These are phyloP conservation scores for maize (Zea mays) DNA, from an alignment of 176 grass and related monocot genomes.

Conservation along the genomic window DNA sequence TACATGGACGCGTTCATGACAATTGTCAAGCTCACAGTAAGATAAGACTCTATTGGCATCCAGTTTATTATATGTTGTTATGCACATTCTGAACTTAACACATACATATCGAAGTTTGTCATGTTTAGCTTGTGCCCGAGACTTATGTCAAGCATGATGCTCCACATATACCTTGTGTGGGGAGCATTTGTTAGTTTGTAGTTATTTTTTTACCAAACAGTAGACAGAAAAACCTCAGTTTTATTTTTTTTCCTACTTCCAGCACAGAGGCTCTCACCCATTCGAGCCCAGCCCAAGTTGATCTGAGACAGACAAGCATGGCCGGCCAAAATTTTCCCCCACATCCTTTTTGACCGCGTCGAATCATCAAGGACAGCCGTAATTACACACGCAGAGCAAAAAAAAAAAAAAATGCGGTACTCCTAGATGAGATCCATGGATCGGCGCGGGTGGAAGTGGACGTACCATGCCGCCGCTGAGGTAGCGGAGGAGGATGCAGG, in stretches of 20 bases:
- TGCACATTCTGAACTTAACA: neutral
- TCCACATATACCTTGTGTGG: too few species aligned
- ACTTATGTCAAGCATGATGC: too few species aligned
- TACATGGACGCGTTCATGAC: neutral
- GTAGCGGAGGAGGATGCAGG: conserved; percentile 59
- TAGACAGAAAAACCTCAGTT: neutral
- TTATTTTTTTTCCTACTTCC: too few species aligned
- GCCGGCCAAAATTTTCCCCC: neutral
- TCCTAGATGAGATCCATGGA: neutral
- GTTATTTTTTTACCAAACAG: neutral
- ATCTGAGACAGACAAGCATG: neutral
- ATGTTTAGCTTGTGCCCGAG: neutral
- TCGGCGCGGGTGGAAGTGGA: neutral
- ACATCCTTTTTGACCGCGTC: neutral
- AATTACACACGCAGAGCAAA: too few species aligned
- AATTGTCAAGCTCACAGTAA: too few species aligned
- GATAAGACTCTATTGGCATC: neutral
- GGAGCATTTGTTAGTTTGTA: too few species aligned
- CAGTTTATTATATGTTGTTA: neutral
- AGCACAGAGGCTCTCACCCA: neutral
- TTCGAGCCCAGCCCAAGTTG: neutral
- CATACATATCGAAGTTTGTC: neutral
- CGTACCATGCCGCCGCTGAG: conserved; percentile 58
- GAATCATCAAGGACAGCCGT: too few species aligned
- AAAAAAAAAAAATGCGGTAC: neutral